Conservation (phyloP, 805 yeast species). For the Candida koratica region DNA sequence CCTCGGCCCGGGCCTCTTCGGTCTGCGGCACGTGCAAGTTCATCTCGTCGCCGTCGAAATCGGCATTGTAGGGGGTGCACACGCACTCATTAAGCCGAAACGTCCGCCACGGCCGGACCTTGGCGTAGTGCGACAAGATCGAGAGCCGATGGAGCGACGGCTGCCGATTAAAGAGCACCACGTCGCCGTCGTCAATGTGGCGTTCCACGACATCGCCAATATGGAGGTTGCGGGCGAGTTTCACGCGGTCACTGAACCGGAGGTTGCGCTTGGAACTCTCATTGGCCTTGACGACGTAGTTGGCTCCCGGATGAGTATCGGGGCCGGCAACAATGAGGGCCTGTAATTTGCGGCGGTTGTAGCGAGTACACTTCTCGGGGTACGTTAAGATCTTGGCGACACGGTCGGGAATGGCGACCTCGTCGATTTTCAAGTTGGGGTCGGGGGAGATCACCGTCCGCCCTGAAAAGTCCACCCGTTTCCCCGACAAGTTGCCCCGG, state of each 20-base stretch:
- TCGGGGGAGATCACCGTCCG: conserved; percentile 98
- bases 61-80: conserved; percentile 98
- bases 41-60: conserved; percentile 99
- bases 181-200: conserved; percentile 95
- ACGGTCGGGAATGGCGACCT: conserved; percentile 96
- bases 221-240: conserved; percentile 69
- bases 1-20: conserved; percentile 98
- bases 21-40: conserved; percentile 98
- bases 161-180: conserved; percentile 93
- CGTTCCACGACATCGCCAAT: conserved; percentile 95
- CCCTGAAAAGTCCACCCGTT: conserved; percentile 97
- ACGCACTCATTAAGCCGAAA: conserved; percentile 97
- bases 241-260: conserved; percentile 79
- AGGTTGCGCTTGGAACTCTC: conserved; percentile 85
- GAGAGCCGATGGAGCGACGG: conserved; percentile 95
- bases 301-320: conserved; percentile 91
- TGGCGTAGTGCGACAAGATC: conserved; percentile 92
- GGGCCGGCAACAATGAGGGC: conserved; percentile 80
- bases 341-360: conserved; percentile 77
- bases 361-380: conserved; percentile 90
- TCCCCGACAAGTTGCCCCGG: conserved; percentile 96
- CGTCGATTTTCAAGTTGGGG: conserved; percentile 91
- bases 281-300: conserved; percentile 76
- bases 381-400: conserved; percentile 94
- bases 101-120: conserved; percentile 96